These are phyloP conservation scores for Salmacisia buchloeana DNA, from an alignment of 1,284 basidiomycete genomes.

Conservation along the genomic window DNA sequence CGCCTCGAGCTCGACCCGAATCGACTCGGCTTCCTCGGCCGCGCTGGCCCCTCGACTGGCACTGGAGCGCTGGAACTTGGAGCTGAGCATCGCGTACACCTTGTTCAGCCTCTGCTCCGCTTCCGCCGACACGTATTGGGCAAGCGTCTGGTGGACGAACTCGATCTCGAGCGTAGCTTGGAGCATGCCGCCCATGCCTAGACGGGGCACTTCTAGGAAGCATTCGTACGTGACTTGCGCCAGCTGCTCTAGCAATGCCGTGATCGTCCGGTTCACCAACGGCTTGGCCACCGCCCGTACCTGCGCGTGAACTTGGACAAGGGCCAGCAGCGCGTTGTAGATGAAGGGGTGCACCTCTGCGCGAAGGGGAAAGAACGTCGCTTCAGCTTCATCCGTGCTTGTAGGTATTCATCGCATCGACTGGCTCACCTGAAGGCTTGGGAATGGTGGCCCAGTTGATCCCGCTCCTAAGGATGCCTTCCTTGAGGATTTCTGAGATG, in stretches of 20 bases:
- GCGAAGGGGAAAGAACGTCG: background rate
- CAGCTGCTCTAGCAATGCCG: conserved; percentile 73
- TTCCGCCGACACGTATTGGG: conserved; percentile 72
- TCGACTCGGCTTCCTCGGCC: conserved; percentile 57
- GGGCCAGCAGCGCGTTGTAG: conserved; percentile 76
- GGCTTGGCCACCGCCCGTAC: conserved; percentile 69
- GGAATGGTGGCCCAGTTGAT: conserved; percentile 89
- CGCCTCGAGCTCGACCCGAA: conserved; percentile 67
- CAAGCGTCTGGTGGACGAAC: conserved; percentile 92
- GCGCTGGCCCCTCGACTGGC: conserved; percentile 10
- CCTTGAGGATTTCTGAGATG: conserved; percentile 66
- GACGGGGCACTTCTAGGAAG: conserved; percentile 78
- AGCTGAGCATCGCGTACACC: conserved; percentile 88
- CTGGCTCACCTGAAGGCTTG: conserved; percentile 70
- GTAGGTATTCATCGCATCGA: no score
- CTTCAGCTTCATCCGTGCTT: background rate
- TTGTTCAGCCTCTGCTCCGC: conserved; percentile 79
- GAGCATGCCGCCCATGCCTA: conserved; percentile 98
- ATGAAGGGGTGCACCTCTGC: conserved; percentile 81
- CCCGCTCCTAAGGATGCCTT: conserved; percentile 69
- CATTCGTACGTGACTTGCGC: conserved; percentile 73
- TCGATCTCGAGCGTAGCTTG: conserved; percentile 96
- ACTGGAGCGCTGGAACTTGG: conserved; percentile 61
- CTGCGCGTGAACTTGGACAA: conserved; percentile 89
- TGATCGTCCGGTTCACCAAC: conserved; percentile 75